Percentiles rank a stretch among this genome's conserved stretches.
phyloP scores from a whole-genome alignment of 208 protist genomes.

The Leishmania major region DNA sequence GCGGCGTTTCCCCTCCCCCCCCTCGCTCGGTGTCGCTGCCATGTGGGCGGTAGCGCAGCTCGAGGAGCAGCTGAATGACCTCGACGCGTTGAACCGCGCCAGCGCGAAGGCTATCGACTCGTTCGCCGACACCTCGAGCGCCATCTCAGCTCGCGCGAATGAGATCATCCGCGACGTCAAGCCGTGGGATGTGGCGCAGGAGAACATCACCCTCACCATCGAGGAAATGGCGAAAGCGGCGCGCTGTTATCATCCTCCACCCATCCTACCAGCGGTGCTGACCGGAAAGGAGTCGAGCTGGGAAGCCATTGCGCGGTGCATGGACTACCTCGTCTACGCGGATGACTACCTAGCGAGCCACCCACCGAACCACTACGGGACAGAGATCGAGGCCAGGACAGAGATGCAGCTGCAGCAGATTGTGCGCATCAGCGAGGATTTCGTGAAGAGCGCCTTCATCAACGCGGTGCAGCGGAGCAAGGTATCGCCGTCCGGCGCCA shows the following conservation, averaged over 20 bases:
- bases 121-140: slow-evolving; percentile 82
- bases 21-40: not conserved
- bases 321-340: slow-evolving; percentile 90
- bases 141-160: slow-evolving; percentile 62
- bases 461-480: slow-evolving; percentile 49
- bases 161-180: slow-evolving; percentile 78
- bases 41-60: slow-evolving; percentile 64
- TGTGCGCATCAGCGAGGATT: slow-evolving; percentile 67
- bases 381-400: slow-evolving; percentile 52
- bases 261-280: slow-evolving; percentile 64
- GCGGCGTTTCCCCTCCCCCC: not conserved
- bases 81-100: slow-evolving; percentile 66
- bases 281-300: slow-evolving; percentile 57
- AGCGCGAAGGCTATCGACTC: slow-evolving; percentile 78
- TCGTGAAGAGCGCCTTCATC: slow-evolving; percentile 72
- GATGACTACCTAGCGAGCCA: slow-evolving; percentile 79
- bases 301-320: slow-evolving; percentile 63
- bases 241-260: slow-evolving; percentile 84
- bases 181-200: slow-evolving; percentile 86
- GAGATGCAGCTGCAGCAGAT: slow-evolving; percentile 55
- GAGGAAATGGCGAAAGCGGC: slow-evolving; percentile 86
- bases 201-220: slow-evolving; percentile 86
- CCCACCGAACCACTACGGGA: slow-evolving; percentile 61
- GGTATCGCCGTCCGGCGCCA: not conserved
- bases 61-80: slow-evolving; percentile 71